A percentile compares a stretch with the other conserved stretches of the same genome.
Evolutionary conservation across 345 rosid species (phyloP).

Genomic region (Abelmoschus esculentus): DNA sequence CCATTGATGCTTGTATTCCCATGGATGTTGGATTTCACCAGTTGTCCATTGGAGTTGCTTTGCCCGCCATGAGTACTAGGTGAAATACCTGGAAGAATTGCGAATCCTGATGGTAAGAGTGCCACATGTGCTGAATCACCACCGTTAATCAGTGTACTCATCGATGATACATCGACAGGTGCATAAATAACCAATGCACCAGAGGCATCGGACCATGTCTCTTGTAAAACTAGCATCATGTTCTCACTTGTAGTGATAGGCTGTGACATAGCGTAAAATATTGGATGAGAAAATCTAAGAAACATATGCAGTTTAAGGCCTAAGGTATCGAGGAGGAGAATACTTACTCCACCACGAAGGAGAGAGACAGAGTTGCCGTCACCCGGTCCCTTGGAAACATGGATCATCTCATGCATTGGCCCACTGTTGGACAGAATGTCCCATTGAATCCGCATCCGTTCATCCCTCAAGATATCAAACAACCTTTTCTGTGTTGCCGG

Average conservation of each 20-base stretch:
- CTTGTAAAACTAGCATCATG: slow-evolving; percentile 57
- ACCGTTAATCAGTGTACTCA: slow-evolving; percentile 54
- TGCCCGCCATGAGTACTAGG: slow-evolving; percentile 13
- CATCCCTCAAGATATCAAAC: slow-evolving; percentile 51
- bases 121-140: slow-evolving; percentile 79
- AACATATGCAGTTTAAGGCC: not conserved
- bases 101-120: slow-evolving; percentile 80
- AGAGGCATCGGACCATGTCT: slow-evolving; percentile 51
- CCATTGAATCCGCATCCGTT: slow-evolving; percentile 56
- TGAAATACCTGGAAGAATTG: slow-evolving; percentile 48
- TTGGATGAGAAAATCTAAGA: not conserved
- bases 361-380: slow-evolving; percentile 57
- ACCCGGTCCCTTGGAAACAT: slow-evolving; percentile 51
- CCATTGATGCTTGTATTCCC: slow-evolving; percentile 30
- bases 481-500: slow-evolving; percentile 45
- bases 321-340: not conserved
- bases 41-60: slow-evolving; percentile 9
- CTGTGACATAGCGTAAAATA: slow-evolving; percentile 22
- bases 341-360: slow-evolving; percentile 45
- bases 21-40: not conserved
- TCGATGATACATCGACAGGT: slow-evolving; percentile 55
- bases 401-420: slow-evolving; percentile 61
- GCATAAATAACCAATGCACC: slow-evolving; percentile 63
- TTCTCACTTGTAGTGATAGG: slow-evolving; percentile 48
- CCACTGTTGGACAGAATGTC: slow-evolving; percentile 61